Base-by-base conservation (phyloP, 179 eudicot species). In the Beta macrorhiza region DNA sequence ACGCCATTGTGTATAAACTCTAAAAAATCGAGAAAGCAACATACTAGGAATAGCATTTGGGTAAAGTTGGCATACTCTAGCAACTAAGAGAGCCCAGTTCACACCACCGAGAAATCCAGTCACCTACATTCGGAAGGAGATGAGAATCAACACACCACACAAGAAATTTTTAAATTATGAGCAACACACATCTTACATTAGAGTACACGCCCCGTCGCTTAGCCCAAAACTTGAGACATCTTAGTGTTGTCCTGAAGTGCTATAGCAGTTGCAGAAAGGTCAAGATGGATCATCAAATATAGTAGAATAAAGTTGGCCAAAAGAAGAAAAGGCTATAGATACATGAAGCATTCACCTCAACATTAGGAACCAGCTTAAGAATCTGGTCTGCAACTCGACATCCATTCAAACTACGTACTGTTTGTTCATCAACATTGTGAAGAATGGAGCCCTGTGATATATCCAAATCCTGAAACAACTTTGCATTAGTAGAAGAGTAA, bases 71-170 rank as follows among this genome's bases (percentile, higher is more conserved):
- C 92, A 92, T 14, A 94, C 89, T 62, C 93, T 88, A 77, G 97
- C 98, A 72, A 92, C 98, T 57, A 94, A 90, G 74, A 94, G 87
- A 81, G 98, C 98, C 95, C 95, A 94, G 84, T 91, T 94, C 80
- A 94, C 97, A 63, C 98, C 98, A 87, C 98, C 98, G 77, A 94
- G 92, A 86, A 94, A 94, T 69, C 98, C 98, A 59, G 92, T 91
- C 70, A 93, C 97, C 98, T 93, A 17, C 68, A 85, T 56, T 1
- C 16, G 20, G 44, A 42, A 15, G 57, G 55, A 70, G 12, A 10
- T 76, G n/a, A 51, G 72, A 82, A 56, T 47, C 57, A 9, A 56
- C 20, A 22, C 42, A 85, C 53, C 9, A 7, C 15, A 7, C 10
- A 62, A 44, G 3, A 11, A 49, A 14, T 6, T 32, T 20, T 19